Evolutionary conservation across 352 stramenopile genomes (phyloP).

Genomic region (Phytophthora vignae): DNA sequence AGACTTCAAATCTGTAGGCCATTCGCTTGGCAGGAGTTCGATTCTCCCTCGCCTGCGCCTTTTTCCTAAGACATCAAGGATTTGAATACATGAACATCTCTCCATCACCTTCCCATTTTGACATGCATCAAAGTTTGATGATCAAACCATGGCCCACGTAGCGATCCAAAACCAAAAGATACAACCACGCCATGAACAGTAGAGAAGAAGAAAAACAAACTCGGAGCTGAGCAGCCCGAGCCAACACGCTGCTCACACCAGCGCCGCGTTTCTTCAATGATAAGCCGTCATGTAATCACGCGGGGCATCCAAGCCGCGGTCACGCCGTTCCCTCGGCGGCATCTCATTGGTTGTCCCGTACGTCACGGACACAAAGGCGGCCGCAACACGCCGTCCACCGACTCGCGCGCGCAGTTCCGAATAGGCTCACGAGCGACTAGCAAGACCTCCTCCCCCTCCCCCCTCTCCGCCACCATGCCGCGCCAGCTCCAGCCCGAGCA

Average conservation of each 20-base stretch:
- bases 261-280: constrained; percentile 33
- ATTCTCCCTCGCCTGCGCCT: constrained; percentile 91
- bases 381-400: constrained; percentile 9
- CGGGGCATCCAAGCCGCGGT: constrained; percentile 28
- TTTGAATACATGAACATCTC: background rate
- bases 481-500: constrained; percentile 65
- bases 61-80: constrained; percentile 37
- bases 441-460: constrained; percentile 20
- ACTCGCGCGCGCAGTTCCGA: constrained; percentile 28
- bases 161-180: background rate
- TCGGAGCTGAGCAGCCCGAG: no score
- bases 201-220: background rate
- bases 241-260: background rate
- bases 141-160: background rate
- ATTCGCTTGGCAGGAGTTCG: constrained; percentile 91
- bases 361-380: constrained; percentile 15
- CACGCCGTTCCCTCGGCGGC: constrained; percentile 22
- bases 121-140: no score
- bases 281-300: constrained; percentile 29
- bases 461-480: constrained; percentile 39
- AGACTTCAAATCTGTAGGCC: constrained; percentile 95
- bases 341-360: constrained; percentile 34
- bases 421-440: constrained; percentile 28
- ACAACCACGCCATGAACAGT: no score
- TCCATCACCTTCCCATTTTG: background rate